Base-by-base conservation (phyloP, 2,329 filamentous ascomycete genomes). In the Nemania sp. region DNA sequence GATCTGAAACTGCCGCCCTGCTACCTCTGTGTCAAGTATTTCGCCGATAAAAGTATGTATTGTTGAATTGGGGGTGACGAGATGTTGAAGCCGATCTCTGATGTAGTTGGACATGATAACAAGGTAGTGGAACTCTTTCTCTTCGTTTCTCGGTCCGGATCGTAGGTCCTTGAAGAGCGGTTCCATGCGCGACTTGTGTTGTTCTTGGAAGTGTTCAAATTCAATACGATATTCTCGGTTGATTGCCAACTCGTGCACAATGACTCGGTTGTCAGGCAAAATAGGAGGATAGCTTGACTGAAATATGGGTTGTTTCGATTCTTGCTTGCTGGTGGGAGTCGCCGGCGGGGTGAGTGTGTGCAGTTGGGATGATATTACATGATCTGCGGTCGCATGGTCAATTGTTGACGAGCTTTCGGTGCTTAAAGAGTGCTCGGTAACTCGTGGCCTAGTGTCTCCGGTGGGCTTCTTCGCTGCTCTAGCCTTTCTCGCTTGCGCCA, bases 211-310 rank as follows among this genome's bases (percentile, higher is more conserved):
- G 54, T 84, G 78, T 43, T 82, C 77, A 1, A 77, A 73, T 3
- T 89, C 85, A 40, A 93, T 86, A 43, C 86, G 83, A 67, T 88
- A 93, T 61, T 91, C 86, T 62, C 84, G 86, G 70, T 93, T 89
- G 61, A 94, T 87, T 7, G 88, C 86, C 39, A 94, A 74, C 72
- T 93, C 90, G 67, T 93, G 90, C 1, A 91, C 86, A 14, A 93
- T 77, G 9, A 89, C 75, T 22, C 90, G 80, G 63, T 93, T 94
- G 54, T 86, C 81, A 0, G 89, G 89, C 40, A 92, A 76, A 73
- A 77, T 80, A 57, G 71, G 80, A 70, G 68, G 78, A 63, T 71
- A 80, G 43, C 63, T 81, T 1, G 70, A 65, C 54, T 75, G 73
- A 5, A 67, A 49, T 3, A 66, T 64, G 7, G 65, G 59, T n/a